Conservation (phyloP, 2,329 filamentous ascomycete genomes). For the Dothidotthia symphoricarpi region DNA sequence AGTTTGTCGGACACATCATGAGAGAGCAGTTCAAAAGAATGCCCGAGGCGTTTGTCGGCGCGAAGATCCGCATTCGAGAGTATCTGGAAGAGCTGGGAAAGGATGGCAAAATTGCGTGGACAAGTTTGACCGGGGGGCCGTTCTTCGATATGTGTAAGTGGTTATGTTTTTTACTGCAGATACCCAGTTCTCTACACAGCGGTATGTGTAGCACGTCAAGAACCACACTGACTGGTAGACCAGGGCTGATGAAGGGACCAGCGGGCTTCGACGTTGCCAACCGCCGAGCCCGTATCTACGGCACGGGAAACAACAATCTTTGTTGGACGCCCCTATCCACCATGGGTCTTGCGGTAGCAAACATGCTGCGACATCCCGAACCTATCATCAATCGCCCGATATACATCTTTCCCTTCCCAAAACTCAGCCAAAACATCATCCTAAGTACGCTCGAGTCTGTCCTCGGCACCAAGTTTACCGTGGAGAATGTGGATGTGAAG, state of each 20-base stretch:
- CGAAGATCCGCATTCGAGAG: conserved; percentile 26
- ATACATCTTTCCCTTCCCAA: conserved; percentile 27
- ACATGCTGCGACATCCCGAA: conserved; percentile 31
- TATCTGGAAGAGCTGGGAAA: conserved; percentile 26
- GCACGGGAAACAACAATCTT: conserved; percentile 26
- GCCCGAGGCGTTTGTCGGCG: conserved; percentile 27
- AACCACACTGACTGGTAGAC: neutral
- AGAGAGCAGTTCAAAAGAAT: conserved; percentile 26
- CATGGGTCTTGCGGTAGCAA: conserved; percentile 27
- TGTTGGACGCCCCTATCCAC: conserved; percentile 34
- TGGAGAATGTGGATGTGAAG: conserved; percentile 29
- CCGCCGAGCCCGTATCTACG: conserved; percentile 36
- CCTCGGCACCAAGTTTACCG: conserved; percentile 18
- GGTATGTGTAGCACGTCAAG: neutral
- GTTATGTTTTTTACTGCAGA: neutral
- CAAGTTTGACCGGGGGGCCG: conserved; percentile 36
- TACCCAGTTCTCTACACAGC: too few species aligned
- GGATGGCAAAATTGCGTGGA: conserved; percentile 30
- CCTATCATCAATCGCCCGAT: conserved; percentile 28
- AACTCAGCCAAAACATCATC: conserved; percentile 30
- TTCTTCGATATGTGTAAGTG: conserved; percentile 42
- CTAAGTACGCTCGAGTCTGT: conserved; percentile 25
- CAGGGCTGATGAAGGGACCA: conserved; percentile 40
- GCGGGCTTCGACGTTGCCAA: conserved; percentile 36
- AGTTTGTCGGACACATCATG: conserved; percentile 32